A percentile compares a stretch with the other conserved stretches of the same genome.
These are phyloP conservation scores for Phialemoniopsis sp. DNA, from an alignment of 2,329 filamentous ascomycete genomes.

Conservation along the genomic window DNA sequence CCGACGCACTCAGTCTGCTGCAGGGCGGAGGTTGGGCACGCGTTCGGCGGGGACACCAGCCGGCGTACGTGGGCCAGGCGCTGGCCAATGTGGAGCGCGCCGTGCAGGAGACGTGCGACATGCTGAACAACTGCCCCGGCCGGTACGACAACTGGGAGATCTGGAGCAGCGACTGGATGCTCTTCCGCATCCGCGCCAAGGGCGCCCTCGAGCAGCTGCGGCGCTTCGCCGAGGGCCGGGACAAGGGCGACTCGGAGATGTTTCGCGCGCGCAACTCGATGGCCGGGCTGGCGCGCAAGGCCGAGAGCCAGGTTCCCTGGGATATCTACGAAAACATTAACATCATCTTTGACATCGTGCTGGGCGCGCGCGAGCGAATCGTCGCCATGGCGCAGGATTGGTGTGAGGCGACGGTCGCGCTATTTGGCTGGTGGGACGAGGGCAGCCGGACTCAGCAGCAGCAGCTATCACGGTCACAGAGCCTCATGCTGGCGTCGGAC, in stretches of 20 bases:
- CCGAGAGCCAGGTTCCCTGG: constrained; percentile 85
- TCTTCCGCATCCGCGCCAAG: constrained; percentile 74
- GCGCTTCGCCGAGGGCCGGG: constrained; percentile 69
- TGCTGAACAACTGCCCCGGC: constrained; percentile 72
- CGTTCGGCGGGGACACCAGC: constrained; percentile 63
- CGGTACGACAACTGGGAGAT: constrained; percentile 75
- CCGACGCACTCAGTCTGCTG: constrained; percentile 63
- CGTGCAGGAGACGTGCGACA: constrained; percentile 60
- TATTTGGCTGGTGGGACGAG: constrained; percentile 92
- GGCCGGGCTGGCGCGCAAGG: constrained; percentile 68
- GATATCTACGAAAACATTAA: constrained; percentile 82
- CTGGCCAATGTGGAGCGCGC: constrained; percentile 76
- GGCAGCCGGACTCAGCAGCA: constrained; percentile 34
- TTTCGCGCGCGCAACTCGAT: constrained; percentile 41
- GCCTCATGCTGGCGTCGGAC: constrained; percentile 29
- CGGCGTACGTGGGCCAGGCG: constrained; percentile 69
- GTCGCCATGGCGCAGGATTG: constrained; percentile 79
- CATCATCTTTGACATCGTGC: constrained; percentile 73
- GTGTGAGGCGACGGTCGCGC: constrained; percentile 80
- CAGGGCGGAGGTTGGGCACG: constrained; percentile 74
- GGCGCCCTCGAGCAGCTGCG: constrained; percentile 67
- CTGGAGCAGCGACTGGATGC: constrained; percentile 73
- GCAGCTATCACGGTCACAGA: constrained; percentile 32
- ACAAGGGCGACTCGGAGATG: constrained; percentile 29
- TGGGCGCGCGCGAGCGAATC: constrained; percentile 73